Evolutionary conservation across 768 basidiomycete genomes (phyloP).

Genomic region (Rickenella mellea): DNA sequence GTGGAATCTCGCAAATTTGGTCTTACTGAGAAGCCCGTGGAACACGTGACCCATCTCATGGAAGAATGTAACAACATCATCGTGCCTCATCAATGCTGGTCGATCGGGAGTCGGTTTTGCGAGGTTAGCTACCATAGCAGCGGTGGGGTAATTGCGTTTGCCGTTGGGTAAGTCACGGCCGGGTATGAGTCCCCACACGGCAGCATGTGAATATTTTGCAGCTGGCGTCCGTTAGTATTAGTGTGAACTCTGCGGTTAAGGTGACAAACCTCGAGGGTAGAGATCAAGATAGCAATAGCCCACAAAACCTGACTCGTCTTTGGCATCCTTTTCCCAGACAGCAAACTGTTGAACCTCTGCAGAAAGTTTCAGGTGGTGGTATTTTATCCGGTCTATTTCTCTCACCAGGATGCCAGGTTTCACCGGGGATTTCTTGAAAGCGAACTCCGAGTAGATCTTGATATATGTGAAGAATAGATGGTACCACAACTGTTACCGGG

Average conservation of each 20-base stretch:
- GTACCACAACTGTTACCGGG: slow-evolving; percentile 76
- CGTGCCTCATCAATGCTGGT: slow-evolving; percentile 80
- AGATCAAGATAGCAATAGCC: slow-evolving; percentile 86
- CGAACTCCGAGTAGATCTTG: slow-evolving; percentile 71
- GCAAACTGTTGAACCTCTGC: slow-evolving; percentile 75
- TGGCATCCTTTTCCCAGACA: slow-evolving; percentile 76
- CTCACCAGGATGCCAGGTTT: slow-evolving; percentile 70
- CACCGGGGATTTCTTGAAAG: slow-evolving; percentile 30
- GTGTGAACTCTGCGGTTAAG: not conserved
- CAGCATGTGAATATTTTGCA: slow-evolving; percentile 79
- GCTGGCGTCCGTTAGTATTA: slow-evolving; percentile 25
- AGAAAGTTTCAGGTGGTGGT: slow-evolving; percentile 2
- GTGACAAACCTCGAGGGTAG: slow-evolving; percentile 61
- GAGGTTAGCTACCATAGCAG: slow-evolving; percentile 87
- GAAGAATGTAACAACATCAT: slow-evolving; percentile 86
- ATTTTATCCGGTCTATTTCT: not conserved
- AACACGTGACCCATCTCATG: slow-evolving; percentile 72
- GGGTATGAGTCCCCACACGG: slow-evolving; percentile 69
- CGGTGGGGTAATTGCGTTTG: slow-evolving; percentile 59
- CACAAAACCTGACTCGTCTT: slow-evolving; percentile 60
- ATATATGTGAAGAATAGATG: slow-evolving; percentile 75
- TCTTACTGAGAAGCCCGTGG: slow-evolving; percentile 52
- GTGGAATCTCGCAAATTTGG: slow-evolving; percentile 70
- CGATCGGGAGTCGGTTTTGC: slow-evolving; percentile 76
- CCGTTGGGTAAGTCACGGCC: slow-evolving; percentile 53